phyloP scores from a whole-genome alignment of 2,329 filamentous ascomycete species.

The Didymella lethalis region DNA sequence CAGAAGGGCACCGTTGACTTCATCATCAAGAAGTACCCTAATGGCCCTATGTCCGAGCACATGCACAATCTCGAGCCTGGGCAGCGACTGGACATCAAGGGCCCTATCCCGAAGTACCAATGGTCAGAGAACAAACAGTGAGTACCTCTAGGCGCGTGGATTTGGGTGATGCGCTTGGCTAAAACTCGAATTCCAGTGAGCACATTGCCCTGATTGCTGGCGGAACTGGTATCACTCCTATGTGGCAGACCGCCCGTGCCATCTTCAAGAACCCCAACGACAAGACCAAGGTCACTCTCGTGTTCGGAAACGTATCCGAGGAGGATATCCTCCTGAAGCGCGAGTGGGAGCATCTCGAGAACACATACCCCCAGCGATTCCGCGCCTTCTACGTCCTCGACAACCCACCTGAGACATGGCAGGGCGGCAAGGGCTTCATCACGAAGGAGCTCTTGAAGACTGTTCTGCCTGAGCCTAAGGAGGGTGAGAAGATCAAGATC shows the following conservation, averaged over 20 bases:
- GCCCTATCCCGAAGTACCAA: conserved; percentile 90
- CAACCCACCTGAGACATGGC: conserved; percentile 81
- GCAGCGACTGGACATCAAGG: conserved; percentile 89
- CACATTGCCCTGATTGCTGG: conserved; percentile 90
- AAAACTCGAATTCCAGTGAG: conserved; percentile 46
- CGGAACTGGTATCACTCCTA: conserved; percentile 95
- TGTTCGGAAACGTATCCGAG: conserved; percentile 90
- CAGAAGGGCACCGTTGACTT: conserved; percentile 84
- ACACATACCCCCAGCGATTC: conserved; percentile 95
- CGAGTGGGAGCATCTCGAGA: conserved; percentile 86
- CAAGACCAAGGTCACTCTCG: conserved; percentile 95
- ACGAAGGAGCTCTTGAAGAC: conserved; percentile 94
- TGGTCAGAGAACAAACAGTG: conserved; percentile 89
- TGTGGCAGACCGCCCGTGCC: conserved; percentile 90
- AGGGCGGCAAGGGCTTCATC: conserved; percentile 79
- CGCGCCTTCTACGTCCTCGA: conserved; percentile 93
- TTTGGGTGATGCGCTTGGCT: too few species aligned
- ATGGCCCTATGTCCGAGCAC: conserved; percentile 90
- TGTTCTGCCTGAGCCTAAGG: conserved; percentile 90
- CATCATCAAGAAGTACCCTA: conserved; percentile 88
- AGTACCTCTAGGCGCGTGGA: too few species aligned
- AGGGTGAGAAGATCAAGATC: conserved; percentile 85
- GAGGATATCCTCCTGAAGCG: conserved; percentile 90
- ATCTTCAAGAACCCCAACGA: conserved; percentile 97
- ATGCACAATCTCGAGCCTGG: conserved; percentile 83